These are phyloP conservation scores for Erysiphe neolycopersici DNA, from an alignment of 2,329 filamentous ascomycete species.

Conservation along the genomic window DNA sequence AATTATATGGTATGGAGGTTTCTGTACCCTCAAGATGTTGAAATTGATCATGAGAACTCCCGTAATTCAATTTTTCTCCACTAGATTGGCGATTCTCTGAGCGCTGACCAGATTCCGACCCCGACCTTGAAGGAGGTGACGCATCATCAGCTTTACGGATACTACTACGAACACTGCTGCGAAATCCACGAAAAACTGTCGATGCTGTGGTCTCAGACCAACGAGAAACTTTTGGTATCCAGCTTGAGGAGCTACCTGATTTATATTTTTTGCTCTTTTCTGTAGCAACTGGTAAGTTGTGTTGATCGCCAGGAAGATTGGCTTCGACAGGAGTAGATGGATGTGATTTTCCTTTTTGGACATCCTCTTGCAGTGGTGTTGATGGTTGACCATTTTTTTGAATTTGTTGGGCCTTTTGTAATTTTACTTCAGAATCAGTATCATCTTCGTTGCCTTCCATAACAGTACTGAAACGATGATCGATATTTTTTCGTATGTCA, in stretches of 20 bases:
- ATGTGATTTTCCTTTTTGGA: constrained; percentile 29
- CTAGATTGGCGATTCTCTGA: constrained; percentile 28
- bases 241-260: constrained; percentile 49
- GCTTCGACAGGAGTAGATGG: constrained; percentile 21
- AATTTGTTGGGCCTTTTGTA: constrained; percentile 25
- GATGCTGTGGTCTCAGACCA: constrained; percentile 95
- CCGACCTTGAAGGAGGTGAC: constrained; percentile 40
- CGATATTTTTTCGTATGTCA: constrained; percentile 28
- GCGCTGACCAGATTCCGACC: constrained; percentile 46
- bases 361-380: constrained; percentile 29
- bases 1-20: constrained; percentile 8
- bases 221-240: constrained; percentile 77
- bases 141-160: constrained; percentile 31
- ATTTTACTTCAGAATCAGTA: constrained; percentile 19
- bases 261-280: constrained; percentile 71
- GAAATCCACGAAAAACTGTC: constrained; percentile 54
- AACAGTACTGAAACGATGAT: constrained; percentile 74
- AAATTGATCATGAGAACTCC: constrained; percentile 25
- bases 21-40: constrained; percentile 9
- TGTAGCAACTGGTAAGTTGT: constrained; percentile 36
- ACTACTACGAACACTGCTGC: constrained; percentile 31
- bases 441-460: constrained; percentile 49
- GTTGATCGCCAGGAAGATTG: constrained; percentile 40
- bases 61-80: constrained; percentile 31
- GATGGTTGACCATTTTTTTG: constrained; percentile 31